Conservation (phyloP, 192 early-diverging fungal genomes). For the Backusella westeae region DNA sequence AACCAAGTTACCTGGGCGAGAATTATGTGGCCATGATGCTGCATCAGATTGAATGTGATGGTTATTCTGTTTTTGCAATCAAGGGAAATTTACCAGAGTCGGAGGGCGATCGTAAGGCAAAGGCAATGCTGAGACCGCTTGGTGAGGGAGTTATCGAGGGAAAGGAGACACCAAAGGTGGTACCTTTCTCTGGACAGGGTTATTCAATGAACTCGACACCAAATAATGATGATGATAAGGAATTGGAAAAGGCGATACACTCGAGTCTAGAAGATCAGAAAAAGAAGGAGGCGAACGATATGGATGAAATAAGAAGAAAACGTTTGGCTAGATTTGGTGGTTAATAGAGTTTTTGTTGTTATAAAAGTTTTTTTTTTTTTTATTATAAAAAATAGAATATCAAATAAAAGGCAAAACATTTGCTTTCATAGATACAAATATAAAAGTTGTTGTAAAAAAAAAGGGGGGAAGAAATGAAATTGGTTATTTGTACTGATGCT, state of each 20-base stretch:
- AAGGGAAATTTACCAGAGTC: slow-evolving; percentile 13
- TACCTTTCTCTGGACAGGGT: slow-evolving; percentile 17
- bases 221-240: background rate
- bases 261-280: slow-evolving; percentile 16
- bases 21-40: slow-evolving; percentile 62
- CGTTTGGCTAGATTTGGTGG: slow-evolving; percentile 32
- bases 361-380: background rate
- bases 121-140: slow-evolving; percentile 4
- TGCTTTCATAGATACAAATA: background rate
- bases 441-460: background rate
- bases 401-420: background rate
- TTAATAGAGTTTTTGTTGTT: background rate
- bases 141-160: background rate
- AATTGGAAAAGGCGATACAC: slow-evolving; percentile 21
- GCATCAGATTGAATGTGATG: slow-evolving; percentile 45
- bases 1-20: slow-evolving; percentile 60
- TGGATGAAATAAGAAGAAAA: slow-evolving; percentile 31
- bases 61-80: slow-evolving; percentile 33
- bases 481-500: slow-evolving; percentile 9
- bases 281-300: background rate
- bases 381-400: slow-evolving; percentile 2
- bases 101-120: slow-evolving; percentile 16
- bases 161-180: background rate
- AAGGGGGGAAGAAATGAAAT: background rate
- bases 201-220: background rate